Base-by-base conservation (phyloP, 106 monocot genomes). In the Gastrodia elata region DNA sequence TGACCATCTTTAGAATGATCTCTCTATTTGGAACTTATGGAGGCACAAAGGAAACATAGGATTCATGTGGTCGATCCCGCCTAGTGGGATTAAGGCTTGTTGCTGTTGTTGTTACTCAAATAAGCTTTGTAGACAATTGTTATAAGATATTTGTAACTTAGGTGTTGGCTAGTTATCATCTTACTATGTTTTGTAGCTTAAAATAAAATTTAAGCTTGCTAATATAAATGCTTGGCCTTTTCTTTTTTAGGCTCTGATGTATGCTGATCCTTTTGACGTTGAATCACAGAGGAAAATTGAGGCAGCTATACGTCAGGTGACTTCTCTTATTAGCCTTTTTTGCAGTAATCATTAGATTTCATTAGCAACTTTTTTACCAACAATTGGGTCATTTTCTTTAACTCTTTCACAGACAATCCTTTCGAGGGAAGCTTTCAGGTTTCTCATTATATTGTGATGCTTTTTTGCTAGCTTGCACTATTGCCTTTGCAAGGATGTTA, bases 201-300 rank as follows among this genome's bases (percentile, higher is more conserved):
- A 20, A 67, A 28, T 67, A 16, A 6, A 26, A 25, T 32, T 61
- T 10, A 30, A 32, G 61, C 30, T 32, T 8, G 27, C 40, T 40
- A 25, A 69, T 26, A 25, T 40, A 25, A 40, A 37, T 67, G 67
- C 22, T 67, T 69, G 8, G 22, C 5, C 39, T 25, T 22, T 69
- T 39, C 15, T 20, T 81, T 77, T 58, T 41, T 76, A 94, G 95
- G 92, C 92, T 77, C 73, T 96, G 74, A 74, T 96, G 87, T 80
- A 83, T 84, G 95, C 95, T 43, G 95, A 96, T 83, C 95, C 95
- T 75, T 92, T 96, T 84, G 92, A 96, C 83, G 82, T 92, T 74
- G 95, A 96, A 80, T 65, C 87, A 65, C 87, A 84, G 67, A 87
- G 70, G 69, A 82, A 87, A 70, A 96, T 96, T 87, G 95, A 96